Conservation (phyloP, 208 protist species). For the Zelonia costaricensis region DNA sequence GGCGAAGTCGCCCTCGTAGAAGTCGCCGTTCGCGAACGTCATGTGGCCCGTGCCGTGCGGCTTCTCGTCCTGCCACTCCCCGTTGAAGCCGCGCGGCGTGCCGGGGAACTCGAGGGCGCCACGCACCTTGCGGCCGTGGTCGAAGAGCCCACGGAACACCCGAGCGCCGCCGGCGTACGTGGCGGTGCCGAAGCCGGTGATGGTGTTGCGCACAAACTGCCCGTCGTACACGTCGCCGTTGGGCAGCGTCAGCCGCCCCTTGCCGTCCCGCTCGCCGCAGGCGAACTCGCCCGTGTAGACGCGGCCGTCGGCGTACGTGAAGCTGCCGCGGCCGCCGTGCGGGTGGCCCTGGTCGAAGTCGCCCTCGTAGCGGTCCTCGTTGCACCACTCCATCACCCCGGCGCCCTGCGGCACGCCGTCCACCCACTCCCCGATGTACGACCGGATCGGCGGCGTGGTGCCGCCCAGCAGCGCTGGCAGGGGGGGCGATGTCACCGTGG, state of each 20-base stretch:
- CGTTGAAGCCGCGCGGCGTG: slow-evolving; percentile 43
- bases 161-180: slow-evolving; percentile 32
- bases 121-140: slow-evolving; percentile 38
- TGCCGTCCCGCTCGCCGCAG: slow-evolving; percentile 48
- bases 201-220: slow-evolving; percentile 41
- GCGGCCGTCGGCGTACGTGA: slow-evolving; percentile 44
- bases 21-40: slow-evolving; percentile 62
- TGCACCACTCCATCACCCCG: slow-evolving; percentile 15
- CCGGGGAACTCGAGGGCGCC: slow-evolving; percentile 43
- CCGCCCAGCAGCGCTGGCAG: neutral
- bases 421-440: slow-evolving; percentile 36
- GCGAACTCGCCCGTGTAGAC: slow-evolving; percentile 60
- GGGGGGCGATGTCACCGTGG: no score
- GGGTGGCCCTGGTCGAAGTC: slow-evolving; percentile 33
- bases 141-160: slow-evolving; percentile 35
- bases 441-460: slow-evolving; percentile 1
- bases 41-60: slow-evolving; percentile 49
- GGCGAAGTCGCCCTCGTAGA: slow-evolving; percentile 51
- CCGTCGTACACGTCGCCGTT: slow-evolving; percentile 74
- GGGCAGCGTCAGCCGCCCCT: slow-evolving; percentile 39
- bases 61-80: slow-evolving; percentile 51
- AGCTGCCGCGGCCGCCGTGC: slow-evolving; percentile 23
- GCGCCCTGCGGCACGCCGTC: slow-evolving; percentile 13
- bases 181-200: slow-evolving; percentile 45
- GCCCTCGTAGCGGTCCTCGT: slow-evolving; percentile 48